phyloP scores from a whole-genome alignment of 352 stramenopile genomes.

The Detonula confervacea region DNA sequence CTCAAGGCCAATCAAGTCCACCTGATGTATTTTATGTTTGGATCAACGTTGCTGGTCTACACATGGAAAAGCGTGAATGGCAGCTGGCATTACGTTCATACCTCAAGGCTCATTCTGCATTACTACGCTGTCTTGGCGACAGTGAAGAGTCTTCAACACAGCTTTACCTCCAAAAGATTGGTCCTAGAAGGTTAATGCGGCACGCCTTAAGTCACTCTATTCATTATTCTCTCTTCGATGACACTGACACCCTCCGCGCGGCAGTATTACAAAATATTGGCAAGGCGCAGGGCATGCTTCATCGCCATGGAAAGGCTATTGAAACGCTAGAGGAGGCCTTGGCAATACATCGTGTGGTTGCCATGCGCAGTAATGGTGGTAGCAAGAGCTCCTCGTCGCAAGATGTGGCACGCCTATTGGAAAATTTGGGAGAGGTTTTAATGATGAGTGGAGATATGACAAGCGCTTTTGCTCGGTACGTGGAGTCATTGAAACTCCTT shows the following conservation, averaged over 20 bases:
- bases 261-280: conserved; percentile 58
- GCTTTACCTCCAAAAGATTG: conserved; percentile 29
- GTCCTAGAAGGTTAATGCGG: conserved; percentile 43
- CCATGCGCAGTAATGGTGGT: conserved; percentile 23
- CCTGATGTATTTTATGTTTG: conserved; percentile 60
- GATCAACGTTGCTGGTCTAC: conserved; percentile 57
- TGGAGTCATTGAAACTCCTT: conserved; percentile 56
- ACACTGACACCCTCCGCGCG: conserved; percentile 46
- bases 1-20: conserved; percentile 3
- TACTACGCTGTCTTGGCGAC: conserved; percentile 35
- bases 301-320: conserved; percentile 59
- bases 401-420: conserved; percentile 55
- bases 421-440: conserved; percentile 61
- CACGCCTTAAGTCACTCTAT: conserved; percentile 3
- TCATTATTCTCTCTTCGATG: conserved; percentile 21
- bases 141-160: conserved; percentile 10
- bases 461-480: conserved; percentile 42
- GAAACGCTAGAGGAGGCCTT: conserved; percentile 58
- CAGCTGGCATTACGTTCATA: conserved; percentile 55
- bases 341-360: conserved; percentile 47
- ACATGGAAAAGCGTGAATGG: conserved; percentile 52
- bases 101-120: conserved; percentile 50
- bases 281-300: conserved; percentile 52
- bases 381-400: conserved; percentile 21
- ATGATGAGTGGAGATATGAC: conserved; percentile 58